These are phyloP conservation scores for Xanthoceras sorbifolium DNA, from an alignment of 345 rosid genomes.

Conservation along the genomic window DNA sequence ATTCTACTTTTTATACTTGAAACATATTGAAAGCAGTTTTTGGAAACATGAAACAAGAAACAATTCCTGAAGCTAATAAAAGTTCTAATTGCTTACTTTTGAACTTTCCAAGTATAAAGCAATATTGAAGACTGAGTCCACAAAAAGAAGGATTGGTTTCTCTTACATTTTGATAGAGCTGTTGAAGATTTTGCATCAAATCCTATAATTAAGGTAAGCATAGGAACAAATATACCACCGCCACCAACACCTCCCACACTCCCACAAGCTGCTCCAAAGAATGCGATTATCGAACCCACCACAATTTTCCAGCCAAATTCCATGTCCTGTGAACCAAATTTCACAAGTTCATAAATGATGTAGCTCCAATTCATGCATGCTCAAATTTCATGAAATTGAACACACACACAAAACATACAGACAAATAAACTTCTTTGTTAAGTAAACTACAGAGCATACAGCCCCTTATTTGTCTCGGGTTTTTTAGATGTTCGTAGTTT, in stretches of 20 bases:
- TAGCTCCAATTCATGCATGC: background rate
- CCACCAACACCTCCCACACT: conserved; percentile 60
- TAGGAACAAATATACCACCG: conserved; percentile 55
- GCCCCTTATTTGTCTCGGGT: background rate
- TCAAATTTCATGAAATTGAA: background rate
- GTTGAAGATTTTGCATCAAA: conserved; percentile 56
- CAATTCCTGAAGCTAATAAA: background rate
- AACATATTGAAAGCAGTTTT: no score
- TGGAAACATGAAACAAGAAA: background rate
- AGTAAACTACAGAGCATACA: no score
- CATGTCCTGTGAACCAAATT: conserved; percentile 28
- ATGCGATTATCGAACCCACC: conserved; percentile 42
- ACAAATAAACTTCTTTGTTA: background rate
- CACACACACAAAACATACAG: background rate
- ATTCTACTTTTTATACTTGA: no score
- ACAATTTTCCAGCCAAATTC: conserved; percentile 45
- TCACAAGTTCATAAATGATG: conserved; percentile 8
- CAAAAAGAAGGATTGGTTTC: background rate
- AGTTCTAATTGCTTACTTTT: background rate
- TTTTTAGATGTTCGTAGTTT: background rate
- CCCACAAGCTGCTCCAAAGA: conserved; percentile 57
- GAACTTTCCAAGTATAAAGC: no score
- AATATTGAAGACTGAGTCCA: no score
- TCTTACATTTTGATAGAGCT: conserved; percentile 52
- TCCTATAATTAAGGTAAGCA: conserved; percentile 48